These are phyloP conservation scores for Dactylonectria estremocensis DNA, from an alignment of 2,329 filamentous ascomycete species.

Conservation along the genomic window DNA sequence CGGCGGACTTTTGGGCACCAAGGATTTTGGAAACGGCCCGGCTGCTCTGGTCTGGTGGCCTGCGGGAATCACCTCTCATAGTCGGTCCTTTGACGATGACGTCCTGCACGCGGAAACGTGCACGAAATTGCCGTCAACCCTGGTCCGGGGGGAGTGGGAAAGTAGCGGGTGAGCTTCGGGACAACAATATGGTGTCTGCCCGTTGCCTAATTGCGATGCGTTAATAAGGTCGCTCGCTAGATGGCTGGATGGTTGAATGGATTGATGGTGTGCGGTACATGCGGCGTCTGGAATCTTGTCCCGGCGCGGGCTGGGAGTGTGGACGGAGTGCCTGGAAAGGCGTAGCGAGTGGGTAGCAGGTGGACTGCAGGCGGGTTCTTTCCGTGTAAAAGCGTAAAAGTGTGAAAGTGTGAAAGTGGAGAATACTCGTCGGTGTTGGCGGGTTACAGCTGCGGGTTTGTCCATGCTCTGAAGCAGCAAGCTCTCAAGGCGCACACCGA, in stretches of 20 bases:
- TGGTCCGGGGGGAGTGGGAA: constrained; percentile 15
- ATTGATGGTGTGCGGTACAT: constrained; percentile 13
- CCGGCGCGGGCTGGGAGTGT: constrained; percentile 2
- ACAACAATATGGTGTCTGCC: constrained; percentile 10
- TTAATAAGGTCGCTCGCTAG: too few species aligned
- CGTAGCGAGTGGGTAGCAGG: constrained; percentile 20
- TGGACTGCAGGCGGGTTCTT: constrained; percentile 1
- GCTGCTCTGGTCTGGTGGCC: constrained; percentile 27
- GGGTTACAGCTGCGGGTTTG: constrained; percentile 14
- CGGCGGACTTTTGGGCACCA: constrained; percentile 19
- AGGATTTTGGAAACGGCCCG: constrained; percentile 31
- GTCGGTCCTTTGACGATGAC: constrained; percentile 30
- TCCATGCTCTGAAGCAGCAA: not conserved
- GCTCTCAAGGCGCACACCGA: not conserved
- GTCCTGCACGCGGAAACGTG: constrained; percentile 27
- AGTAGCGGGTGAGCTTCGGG: constrained; percentile 29
- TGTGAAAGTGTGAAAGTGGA: constrained; percentile 10
- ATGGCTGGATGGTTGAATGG: not conserved
- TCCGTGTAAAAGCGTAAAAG: constrained; percentile 1
- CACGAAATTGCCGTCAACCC: constrained; percentile 28
- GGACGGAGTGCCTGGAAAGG: constrained; percentile 21
- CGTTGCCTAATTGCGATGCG: constrained; percentile 17
- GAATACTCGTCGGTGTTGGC: constrained; percentile 11
- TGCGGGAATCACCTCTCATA: constrained; percentile 21
- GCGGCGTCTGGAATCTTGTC: constrained; percentile 10